Percentiles rank a stretch among this genome's conserved stretches.
phyloP scores from a whole-genome alignment of 106 monocot species.

The Platanthera zijinensis region DNA sequence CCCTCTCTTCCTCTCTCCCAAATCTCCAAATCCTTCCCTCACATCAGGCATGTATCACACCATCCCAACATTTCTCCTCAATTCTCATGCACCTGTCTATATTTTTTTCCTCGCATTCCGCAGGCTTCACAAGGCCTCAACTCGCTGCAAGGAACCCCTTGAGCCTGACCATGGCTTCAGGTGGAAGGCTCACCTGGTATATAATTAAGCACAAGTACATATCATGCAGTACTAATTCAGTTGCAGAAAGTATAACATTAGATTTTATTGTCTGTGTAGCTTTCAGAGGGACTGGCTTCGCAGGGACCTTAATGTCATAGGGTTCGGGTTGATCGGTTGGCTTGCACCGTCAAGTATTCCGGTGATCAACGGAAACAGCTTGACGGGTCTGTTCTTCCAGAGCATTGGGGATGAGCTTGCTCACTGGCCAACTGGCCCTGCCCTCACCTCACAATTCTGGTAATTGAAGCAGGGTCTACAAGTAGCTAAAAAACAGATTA shows the following conservation, averaged over 20 bases:
- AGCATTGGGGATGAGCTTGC: slow-evolving; percentile 88
- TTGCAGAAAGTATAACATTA: not conserved
- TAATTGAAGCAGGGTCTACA: slow-evolving; percentile 5
- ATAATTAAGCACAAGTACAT: not conserved
- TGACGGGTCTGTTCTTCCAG: slow-evolving; percentile 86
- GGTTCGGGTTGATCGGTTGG: slow-evolving; percentile 79
- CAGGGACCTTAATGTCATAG: slow-evolving; percentile 44
- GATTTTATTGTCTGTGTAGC: slow-evolving; percentile 14
- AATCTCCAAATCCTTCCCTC: slow-evolving; percentile 21
- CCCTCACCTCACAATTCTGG: slow-evolving; percentile 84
- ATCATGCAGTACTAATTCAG: not conserved
- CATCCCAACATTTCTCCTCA: not conserved
- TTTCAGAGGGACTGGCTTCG: slow-evolving; percentile 72
- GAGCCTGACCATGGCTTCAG: slow-evolving; percentile 27
- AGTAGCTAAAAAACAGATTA: not conserved
- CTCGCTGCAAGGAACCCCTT: slow-evolving; percentile 48
- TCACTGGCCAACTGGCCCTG: slow-evolving; percentile 88
- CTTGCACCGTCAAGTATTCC: slow-evolving; percentile 88
- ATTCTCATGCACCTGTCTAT: not conserved
- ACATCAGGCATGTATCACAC: slow-evolving; percentile 14
- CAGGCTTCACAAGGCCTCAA: slow-evolving; percentile 52
- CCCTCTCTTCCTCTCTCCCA: slow-evolving; percentile 15
- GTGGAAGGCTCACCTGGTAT: slow-evolving; percentile 78
- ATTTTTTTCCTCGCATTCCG: not conserved
- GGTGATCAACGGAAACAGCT: slow-evolving; percentile 75